Evolutionary conservation across 2,329 filamentous ascomycete species (phyloP).

Genomic region (Leptosphaerulina australis): DNA sequence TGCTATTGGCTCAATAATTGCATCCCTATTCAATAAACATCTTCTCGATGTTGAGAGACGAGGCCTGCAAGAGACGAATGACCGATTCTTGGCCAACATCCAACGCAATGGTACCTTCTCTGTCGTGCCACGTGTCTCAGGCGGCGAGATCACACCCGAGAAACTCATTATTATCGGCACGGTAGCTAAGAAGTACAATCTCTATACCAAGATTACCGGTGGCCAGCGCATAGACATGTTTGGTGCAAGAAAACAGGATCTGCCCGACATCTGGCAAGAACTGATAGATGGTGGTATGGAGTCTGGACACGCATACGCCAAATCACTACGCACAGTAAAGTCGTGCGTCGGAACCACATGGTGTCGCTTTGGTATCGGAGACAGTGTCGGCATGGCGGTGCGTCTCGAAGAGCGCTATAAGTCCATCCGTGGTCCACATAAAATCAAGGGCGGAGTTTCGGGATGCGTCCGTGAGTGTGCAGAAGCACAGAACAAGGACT

Average conservation of each 20-base stretch:
- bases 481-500: slow-evolving; percentile 92
- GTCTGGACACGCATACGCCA: slow-evolving; percentile 88
- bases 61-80: slow-evolving; percentile 89
- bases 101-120: slow-evolving; percentile 91
- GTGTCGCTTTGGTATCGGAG: slow-evolving; percentile 87
- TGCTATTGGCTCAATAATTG: slow-evolving; percentile 77
- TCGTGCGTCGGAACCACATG: slow-evolving; percentile 90
- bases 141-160: slow-evolving; percentile 85
- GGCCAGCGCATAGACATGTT: slow-evolving; percentile 94
- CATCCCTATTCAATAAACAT: slow-evolving; percentile 82
- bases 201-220: slow-evolving; percentile 93
- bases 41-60: slow-evolving; percentile 73
- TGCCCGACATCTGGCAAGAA: slow-evolving; percentile 79
- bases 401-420: slow-evolving; percentile 90
- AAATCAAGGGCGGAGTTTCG: slow-evolving; percentile 88
- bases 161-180: slow-evolving; percentile 82
- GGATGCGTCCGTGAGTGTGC: slow-evolving; percentile 93
- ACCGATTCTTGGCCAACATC: slow-evolving; percentile 85
- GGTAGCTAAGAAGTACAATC: slow-evolving; percentile 80
- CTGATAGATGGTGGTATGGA: slow-evolving; percentile 87
- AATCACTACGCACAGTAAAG: slow-evolving; percentile 87
- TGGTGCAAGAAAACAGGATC: slow-evolving; percentile 84
- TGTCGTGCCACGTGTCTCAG: slow-evolving; percentile 81
- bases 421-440: slow-evolving; percentile 85
- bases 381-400: slow-evolving; percentile 90